Percentiles rank a stretch among this genome's conserved stretches.
Conservation (phyloP, 1,284 basidiomycete species). For the Pascua guehoae region DNA sequence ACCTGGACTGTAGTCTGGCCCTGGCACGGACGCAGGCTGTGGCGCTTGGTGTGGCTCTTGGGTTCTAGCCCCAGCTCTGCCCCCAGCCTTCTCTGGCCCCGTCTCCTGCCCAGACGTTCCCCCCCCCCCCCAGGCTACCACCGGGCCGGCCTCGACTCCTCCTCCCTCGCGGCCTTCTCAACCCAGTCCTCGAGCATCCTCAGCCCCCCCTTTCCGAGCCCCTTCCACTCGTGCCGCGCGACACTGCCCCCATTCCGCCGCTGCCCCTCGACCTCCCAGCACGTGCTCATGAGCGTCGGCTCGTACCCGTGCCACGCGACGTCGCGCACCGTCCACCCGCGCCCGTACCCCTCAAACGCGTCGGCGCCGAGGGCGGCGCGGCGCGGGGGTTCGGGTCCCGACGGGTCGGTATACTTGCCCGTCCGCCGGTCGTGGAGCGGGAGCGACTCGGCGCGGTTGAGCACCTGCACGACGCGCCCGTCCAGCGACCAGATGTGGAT, state of each 20-base stretch:
- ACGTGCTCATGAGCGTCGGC: slow-evolving; percentile 85
- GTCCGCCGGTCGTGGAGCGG: slow-evolving; percentile 55
- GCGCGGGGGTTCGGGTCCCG: slow-evolving; percentile 34
- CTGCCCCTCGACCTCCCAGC: slow-evolving; percentile 64
- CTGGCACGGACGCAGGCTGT: too few species aligned
- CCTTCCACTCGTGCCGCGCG: slow-evolving; percentile 92
- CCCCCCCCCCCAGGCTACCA: too few species aligned
- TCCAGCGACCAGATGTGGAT: slow-evolving; percentile 90
- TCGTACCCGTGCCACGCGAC: slow-evolving; percentile 60
- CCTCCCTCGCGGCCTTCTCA: slow-evolving; percentile 55
- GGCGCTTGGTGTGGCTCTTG: too few species aligned
- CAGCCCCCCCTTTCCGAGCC: slow-evolving; percentile 64
- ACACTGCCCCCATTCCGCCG: slow-evolving; percentile 62
- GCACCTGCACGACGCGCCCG: slow-evolving; percentile 59
- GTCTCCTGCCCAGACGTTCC: too few species aligned
- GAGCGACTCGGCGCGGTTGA: slow-evolving; percentile 74
- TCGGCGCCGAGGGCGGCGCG: slow-evolving; percentile 56
- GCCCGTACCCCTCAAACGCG: slow-evolving; percentile 21
- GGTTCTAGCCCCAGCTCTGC: too few species aligned
- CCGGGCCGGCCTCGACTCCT: background rate
- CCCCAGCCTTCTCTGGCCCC: too few species aligned
- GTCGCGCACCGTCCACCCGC: slow-evolving; percentile 58
- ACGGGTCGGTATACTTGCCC: slow-evolving; percentile 39
- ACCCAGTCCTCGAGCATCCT: slow-evolving; percentile 68
- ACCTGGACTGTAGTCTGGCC: too few species aligned